Percentiles rank a stretch among this genome's conserved stretches.
Evolutionary conservation across 306 rosid species (phyloP).

Genomic region (Trichosanthes truncata): DNA sequence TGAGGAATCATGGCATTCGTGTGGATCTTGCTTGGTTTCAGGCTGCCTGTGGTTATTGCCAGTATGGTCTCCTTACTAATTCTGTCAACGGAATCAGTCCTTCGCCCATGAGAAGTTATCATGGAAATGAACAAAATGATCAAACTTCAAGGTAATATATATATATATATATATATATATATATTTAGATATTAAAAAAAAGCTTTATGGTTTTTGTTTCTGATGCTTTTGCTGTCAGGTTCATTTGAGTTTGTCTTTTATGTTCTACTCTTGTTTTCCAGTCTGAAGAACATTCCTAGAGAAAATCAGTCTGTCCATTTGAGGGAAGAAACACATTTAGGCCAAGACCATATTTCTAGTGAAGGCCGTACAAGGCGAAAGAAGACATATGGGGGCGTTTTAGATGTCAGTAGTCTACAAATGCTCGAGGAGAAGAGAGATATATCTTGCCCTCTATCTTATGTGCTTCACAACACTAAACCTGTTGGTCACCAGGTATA

Average conservation of each 20-base stretch:
- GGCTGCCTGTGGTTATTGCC: constrained; percentile 81
- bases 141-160: constrained; percentile 51
- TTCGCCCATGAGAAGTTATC: constrained; percentile 27
- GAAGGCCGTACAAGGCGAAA: constrained; percentile 39
- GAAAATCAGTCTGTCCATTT: constrained; percentile 34
- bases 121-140: constrained; percentile 34
- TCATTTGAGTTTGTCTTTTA: not conserved
- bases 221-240: not conserved
- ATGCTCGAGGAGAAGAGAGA: constrained; percentile 79
- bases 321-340: constrained; percentile 31
- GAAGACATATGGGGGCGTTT: constrained; percentile 45
- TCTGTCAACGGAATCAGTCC: constrained; percentile 41
- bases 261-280: constrained; percentile 17
- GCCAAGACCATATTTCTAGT: constrained; percentile 29
- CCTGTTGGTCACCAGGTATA: constrained; percentile 99
- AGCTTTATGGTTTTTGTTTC: not conserved
- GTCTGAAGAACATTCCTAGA: constrained; percentile 28
- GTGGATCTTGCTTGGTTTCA: constrained; percentile 92
- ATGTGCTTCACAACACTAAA: constrained; percentile 74
- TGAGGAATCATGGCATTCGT: constrained; percentile 51
- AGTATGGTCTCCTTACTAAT: constrained; percentile 77
- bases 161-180: not conserved
- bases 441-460: constrained; percentile 80
- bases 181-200: not conserved
- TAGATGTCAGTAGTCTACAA: constrained; percentile 57